Base-by-base conservation (phyloP, 1,284 basidiomycete species). In the Cryptococcus sp. region DNA sequence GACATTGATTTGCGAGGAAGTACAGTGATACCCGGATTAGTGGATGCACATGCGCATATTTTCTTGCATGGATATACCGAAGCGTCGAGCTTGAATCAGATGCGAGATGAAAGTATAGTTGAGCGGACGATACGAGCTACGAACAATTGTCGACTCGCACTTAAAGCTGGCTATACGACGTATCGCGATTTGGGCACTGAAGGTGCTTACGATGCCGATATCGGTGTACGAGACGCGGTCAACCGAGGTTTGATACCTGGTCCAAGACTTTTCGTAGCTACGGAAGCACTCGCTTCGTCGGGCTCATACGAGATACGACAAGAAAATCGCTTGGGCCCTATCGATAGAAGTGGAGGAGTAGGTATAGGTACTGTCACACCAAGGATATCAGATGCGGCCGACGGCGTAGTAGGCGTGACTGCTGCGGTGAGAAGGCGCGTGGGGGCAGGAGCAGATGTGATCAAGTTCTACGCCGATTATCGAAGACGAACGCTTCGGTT, bases 31-130 rank as follows among this genome's bases (percentile, higher is more conserved):
- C 85, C 86, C 19, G 86, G 86, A 0, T 83, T 87, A 50, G 85
- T 87, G n/a, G 86, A 87, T 64, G 79, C 78, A 1, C 86, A 87
- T 73, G 85, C 87, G 19, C 86, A 86, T 68, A 74, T 87, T 44
- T 86, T 87, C 65, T 76, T 87, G 1, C 85, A 86, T 66, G 78
- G 84, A 0, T 87, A 86, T 65, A 65, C 78, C 7, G 85, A 87
- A 68, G 82, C 82, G 3, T 78, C 83, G 7, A 87, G 86, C 84
- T 77, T 80, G 37, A 83, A 87, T 67, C 86, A 87, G 62, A 68
- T 85, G n/a, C 84, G 83, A 5, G 82, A 82, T 64, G 86, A 87
- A 65, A 81, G 79, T 46, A 62, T 84, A 15, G 77, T 76, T 1
- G 83, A 86, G 64, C 78, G 84, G 11, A 83, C 83, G 0, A 69